Base-by-base conservation (phyloP, 1,284 basidiomycete genomes). In the Cerioporus squamosus region DNA sequence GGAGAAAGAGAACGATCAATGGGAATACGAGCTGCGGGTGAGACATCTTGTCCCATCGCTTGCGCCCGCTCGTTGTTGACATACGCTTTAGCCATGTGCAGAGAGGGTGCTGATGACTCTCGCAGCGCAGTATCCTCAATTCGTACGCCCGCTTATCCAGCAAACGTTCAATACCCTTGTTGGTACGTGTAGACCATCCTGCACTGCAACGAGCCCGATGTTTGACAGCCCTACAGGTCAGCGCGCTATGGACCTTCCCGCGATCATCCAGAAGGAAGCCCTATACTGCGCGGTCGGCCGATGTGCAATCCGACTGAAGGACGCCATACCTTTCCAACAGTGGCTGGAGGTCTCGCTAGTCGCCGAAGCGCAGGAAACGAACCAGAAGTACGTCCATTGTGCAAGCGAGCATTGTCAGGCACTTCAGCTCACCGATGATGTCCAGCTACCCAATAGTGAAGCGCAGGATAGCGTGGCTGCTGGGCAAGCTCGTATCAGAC, bases 281-380 rank as follows among this genome's bases (percentile, higher is more conserved):
- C 72, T 95, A 0, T 95, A 96, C 66, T 94, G 93, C 70, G 94
- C 94, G 0, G 78, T 95, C 53, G 95, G 94, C 17, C 86, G 94
- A 53, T 92, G 94, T 65, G 86, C 90, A 17, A 74, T 78, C 36
- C 84, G 83, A n/a, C 74, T 96, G 49, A 84, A 83, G 65, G 81
- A 81, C 33, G 72, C 76, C 6, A 85, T 93, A 43, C 83, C 87
- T 8, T 91, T 93, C 63, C 78, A 83, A 36, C 75, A 82, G 51
- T 92, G 89, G 88, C 73, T 92, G 39, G 75, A 82, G 55, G 78
- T 79, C 40, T 82, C 82, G 12, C 79, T 93, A 15, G 66, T 78
- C 5, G 66, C 73, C 0, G 90, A 93, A 74, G 84, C 81, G 14
- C 80, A 76, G 55, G 80, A 83, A 49, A 75, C 77, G 1, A 82